Evolutionary conservation across 257 asterid genomes (phyloP), one percentile per base, ranked within the genome.

Genomic region (Solanum gracilifrons): DNA sequence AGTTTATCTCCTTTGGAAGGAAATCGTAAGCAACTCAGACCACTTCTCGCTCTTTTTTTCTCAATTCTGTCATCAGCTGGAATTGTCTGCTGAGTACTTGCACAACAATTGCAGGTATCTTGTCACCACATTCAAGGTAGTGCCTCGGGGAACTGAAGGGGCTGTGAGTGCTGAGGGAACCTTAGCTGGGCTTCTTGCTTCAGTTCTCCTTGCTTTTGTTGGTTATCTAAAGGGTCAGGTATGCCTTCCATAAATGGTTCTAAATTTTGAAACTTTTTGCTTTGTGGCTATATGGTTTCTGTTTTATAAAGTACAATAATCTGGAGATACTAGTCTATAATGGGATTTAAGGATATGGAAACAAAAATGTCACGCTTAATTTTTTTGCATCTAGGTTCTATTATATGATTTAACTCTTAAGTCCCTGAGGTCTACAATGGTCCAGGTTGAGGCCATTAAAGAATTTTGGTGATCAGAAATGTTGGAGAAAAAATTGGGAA

Each of bases 141-240:
- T 97, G 37, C 99, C 99, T 3, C 89, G 98, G 91, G 99, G 99
- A 85, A 95, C 99, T 7, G 99, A 97, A 93, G 99, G 99, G 87
- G 99, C 99, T 16, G 94, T 97, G 83, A 97, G 99, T 88, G 86
- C 93, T 75, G 99, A 97, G 92, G 99, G 99, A 89, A 95, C 99
- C 87, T 71, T 95, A 20, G 95, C 98, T 62, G 99, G 99, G 86
- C 87, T 97, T 83, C 80, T 94, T 33, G 98, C 99, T 85, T 95
- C 99, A 13, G 51, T 93, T 89, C 95, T 95, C 87, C 98, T 97
- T 88, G 98, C 99, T 84, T 95, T 91, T 83, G 90, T 92, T 85
- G 96, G 93, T 82, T 94, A 89, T 90, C 86, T 93, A 86, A 85
- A 88, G 91, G 93, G 96, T 69, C 92, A 92, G 95, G 99, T 97